These are phyloP conservation scores for Linanthus parryae DNA, from an alignment of 148 eudicot species.

Conservation along the genomic window DNA sequence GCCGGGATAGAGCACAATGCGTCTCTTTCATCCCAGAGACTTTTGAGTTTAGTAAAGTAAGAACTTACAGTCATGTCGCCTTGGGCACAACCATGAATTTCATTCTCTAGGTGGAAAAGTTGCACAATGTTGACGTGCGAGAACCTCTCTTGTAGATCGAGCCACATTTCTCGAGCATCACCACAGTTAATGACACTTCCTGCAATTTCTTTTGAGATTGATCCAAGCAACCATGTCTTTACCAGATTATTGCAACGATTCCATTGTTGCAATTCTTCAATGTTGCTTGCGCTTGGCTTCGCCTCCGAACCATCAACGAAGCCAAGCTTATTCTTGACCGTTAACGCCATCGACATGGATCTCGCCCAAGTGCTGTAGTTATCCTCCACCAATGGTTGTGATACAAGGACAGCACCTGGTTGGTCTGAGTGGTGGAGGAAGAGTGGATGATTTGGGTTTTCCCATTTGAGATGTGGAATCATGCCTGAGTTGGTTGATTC, in stretches of 20 bases:
- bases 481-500: too few relatives aligned
- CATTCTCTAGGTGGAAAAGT: conserved; percentile 3
- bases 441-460: background rate
- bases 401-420: background rate
- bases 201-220: background rate
- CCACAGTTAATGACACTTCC: conserved; percentile 1
- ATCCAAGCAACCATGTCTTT: too few relatives aligned
- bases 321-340: background rate
- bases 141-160: background rate
- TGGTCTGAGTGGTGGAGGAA: conserved; percentile 1
- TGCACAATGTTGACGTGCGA: background rate
- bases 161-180: background rate
- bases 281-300: background rate
- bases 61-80: background rate
- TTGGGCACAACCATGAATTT: conserved; percentile 1
- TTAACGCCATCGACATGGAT: background rate
- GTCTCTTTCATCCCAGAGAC: conserved; percentile 4
- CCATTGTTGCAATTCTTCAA: background rate
- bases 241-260: background rate
- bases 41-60: conserved; percentile 3
- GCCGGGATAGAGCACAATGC: background rate
- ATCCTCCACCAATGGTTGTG: background rate
- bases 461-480: too few relatives aligned
- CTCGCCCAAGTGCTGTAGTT: background rate
- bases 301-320: background rate